Percentiles rank a stretch among this genome's conserved stretches.
Conservation (phyloP, 768 basidiomycete species). For the Dictyophora rubrovolvata region DNA sequence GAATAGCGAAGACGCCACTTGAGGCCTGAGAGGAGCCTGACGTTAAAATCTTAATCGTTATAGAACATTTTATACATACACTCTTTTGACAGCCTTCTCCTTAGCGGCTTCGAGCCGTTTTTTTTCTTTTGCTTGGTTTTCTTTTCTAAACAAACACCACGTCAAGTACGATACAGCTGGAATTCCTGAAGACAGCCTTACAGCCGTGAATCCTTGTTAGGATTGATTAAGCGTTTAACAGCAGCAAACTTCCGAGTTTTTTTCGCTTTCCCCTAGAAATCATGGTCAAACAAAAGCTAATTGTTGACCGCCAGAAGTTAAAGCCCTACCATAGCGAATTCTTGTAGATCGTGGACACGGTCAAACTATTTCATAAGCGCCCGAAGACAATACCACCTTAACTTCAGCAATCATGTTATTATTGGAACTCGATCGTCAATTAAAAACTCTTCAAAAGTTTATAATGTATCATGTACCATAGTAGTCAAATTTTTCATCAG, state of each 20-base stretch:
- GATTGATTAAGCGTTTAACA: conserved; percentile 89
- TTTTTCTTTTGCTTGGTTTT: conserved; percentile 83
- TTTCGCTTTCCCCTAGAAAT: conserved; percentile 69
- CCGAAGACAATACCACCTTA: not conserved
- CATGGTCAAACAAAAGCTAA: not conserved
- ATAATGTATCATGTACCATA: no score
- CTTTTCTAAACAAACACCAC: conserved; percentile 50
- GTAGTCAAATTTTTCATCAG: no score
- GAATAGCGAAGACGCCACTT: conserved; percentile 87
- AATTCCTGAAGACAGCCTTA: conserved; percentile 29
- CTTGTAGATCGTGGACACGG: not conserved
- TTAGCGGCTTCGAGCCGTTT: conserved; percentile 76
- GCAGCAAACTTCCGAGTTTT: conserved; percentile 92
- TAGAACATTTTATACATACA: conserved; percentile 43
- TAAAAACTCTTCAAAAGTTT: no score
- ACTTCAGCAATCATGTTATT: no score
- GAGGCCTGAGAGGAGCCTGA: conserved; percentile 40
- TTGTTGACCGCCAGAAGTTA: not conserved
- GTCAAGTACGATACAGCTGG: not conserved
- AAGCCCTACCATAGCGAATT: not conserved
- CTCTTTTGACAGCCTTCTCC: conserved; percentile 62
- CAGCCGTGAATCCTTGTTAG: conserved; percentile 79
- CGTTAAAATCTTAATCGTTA: not conserved
- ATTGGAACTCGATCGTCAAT: no score
- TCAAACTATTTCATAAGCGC: not conserved